phyloP scores from a whole-genome alignment of 192 early-diverging fungal genomes.

The Thamnidium elegans region DNA sequence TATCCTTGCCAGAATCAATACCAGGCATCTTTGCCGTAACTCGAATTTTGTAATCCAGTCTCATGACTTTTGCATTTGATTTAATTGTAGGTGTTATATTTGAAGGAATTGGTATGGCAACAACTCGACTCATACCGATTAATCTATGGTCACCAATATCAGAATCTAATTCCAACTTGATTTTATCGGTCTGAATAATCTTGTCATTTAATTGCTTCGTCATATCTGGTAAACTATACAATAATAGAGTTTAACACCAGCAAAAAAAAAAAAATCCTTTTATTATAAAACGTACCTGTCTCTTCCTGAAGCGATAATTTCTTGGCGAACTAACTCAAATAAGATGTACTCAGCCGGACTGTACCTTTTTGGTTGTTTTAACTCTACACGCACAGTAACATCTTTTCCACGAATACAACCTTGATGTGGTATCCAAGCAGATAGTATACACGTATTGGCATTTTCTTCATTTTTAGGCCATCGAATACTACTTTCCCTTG shows the following conservation, averaged over 20 bases:
- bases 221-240: conserved; percentile 1
- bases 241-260: too few species aligned
- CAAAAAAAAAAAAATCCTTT: too few species aligned
- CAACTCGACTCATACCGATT: not conserved
- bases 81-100: conserved; percentile 2
- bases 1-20: not conserved
- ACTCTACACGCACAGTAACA: not conserved
- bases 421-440: not conserved
- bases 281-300: not conserved
- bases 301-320: not conserved
- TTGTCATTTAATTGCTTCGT: conserved; percentile 10
- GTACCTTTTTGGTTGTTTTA: not conserved
- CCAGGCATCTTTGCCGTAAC: not conserved
- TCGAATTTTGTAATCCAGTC: conserved; percentile 8
- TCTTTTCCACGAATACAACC: conserved; percentile 3
- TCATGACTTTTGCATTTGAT: conserved; percentile 1
- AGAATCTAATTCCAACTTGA: not conserved
- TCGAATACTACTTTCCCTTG: not conserved
- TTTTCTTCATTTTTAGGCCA: conserved; percentile 13
- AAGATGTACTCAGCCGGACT: not conserved
- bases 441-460: conserved; percentile 6
- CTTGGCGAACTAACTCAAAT: not conserved
- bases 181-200: not conserved
- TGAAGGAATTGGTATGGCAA: not conserved
- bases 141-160: not conserved